Percentiles rank a stretch among this genome's conserved stretches.
phyloP scores from a whole-genome alignment of 352 stramenopile genomes.

The Globisporangium yorkense region DNA sequence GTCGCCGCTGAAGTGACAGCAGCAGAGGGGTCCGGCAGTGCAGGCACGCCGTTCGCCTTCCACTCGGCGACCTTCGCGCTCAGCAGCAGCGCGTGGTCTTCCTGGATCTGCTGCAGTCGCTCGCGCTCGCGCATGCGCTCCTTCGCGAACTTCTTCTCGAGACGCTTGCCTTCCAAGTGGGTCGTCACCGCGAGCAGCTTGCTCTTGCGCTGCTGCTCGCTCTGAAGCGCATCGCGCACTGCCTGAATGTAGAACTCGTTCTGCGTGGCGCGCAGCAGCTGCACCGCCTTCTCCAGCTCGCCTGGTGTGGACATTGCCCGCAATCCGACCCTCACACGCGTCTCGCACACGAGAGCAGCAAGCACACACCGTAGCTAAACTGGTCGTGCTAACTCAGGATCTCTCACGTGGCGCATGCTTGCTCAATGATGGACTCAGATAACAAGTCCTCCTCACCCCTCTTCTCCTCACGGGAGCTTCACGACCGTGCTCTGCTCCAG shows the following conservation, averaged over 20 bases:
- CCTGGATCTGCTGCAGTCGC: conserved; percentile 48
- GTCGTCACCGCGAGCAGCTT: conserved; percentile 28
- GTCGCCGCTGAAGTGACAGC: not conserved
- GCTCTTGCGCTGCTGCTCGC: conserved; percentile 42
- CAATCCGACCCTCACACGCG: no score
- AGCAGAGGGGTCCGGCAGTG: no score
- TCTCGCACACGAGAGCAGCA: no score
- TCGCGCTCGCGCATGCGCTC: conserved; percentile 43
- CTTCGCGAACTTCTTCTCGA: conserved; percentile 49
- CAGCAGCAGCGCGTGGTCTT: conserved; percentile 48
- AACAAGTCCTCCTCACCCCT: not conserved
- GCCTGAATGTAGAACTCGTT: conserved; percentile 45
- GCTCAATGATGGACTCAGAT: no score
- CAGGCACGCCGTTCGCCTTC: conserved; percentile 27
- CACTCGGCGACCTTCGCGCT: conserved; percentile 47
- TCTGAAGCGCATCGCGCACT: conserved; percentile 44
- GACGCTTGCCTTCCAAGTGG: conserved; percentile 35
- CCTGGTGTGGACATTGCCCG: not conserved
- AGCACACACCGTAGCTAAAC: no score
- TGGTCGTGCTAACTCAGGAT: no score
- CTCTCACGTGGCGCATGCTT: no score
- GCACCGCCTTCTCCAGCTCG: conserved; percentile 6
- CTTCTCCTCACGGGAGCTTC: conserved; percentile 32
- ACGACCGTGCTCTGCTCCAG: conserved; percentile 66
- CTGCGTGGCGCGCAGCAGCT: conserved; percentile 7